Conservation (phyloP, 441 rosid genomes). For the Populus hybrid region DNA sequence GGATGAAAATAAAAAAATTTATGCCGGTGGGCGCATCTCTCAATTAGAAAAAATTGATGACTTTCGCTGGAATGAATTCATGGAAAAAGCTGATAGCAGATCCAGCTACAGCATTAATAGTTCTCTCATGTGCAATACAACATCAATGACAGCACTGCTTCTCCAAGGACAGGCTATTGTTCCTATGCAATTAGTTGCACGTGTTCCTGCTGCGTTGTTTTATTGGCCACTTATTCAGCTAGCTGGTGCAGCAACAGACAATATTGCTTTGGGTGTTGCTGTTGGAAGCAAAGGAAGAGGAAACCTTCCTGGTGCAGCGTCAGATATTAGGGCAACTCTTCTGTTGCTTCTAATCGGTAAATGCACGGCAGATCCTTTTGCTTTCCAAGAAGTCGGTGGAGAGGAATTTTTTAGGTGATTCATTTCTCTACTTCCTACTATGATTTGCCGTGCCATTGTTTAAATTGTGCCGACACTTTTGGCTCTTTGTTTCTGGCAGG, state of each 20-base stretch:
- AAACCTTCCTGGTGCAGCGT: constrained; percentile 93
- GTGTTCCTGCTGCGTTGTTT: constrained; percentile 90
- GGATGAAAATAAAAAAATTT: constrained; percentile 44
- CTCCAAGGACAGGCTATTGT: constrained; percentile 89
- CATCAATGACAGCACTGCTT: constrained; percentile 94
- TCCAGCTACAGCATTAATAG: constrained; percentile 36
- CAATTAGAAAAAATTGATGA: constrained; percentile 32
- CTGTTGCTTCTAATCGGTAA: constrained; percentile 90
- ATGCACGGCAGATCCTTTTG: constrained; percentile 90
- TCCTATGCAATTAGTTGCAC: constrained; percentile 96
- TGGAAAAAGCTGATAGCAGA: constrained; percentile 54
- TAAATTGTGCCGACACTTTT: constrained; percentile 8
- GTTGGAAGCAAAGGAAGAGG: constrained; percentile 99
- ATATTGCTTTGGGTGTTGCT: constrained; percentile 95
- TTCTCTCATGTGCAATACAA: constrained; percentile 51
- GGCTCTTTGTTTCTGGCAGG: constrained; percentile 45
- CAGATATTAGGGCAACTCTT: constrained; percentile 94
- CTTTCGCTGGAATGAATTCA: constrained; percentile 27
- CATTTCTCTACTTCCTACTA: constrained; percentile 10
- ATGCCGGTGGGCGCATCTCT: constrained; percentile 37
- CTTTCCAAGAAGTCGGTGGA: constrained; percentile 90
- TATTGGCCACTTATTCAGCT: constrained; percentile 99
- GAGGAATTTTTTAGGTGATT: constrained; percentile 91
- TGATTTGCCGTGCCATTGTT: constrained; percentile 11
- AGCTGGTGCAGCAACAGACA: constrained; percentile 96